These are phyloP conservation scores for Parietichytrium sp. DNA, from an alignment of 108 stramenopile species.

Conservation along the genomic window DNA sequence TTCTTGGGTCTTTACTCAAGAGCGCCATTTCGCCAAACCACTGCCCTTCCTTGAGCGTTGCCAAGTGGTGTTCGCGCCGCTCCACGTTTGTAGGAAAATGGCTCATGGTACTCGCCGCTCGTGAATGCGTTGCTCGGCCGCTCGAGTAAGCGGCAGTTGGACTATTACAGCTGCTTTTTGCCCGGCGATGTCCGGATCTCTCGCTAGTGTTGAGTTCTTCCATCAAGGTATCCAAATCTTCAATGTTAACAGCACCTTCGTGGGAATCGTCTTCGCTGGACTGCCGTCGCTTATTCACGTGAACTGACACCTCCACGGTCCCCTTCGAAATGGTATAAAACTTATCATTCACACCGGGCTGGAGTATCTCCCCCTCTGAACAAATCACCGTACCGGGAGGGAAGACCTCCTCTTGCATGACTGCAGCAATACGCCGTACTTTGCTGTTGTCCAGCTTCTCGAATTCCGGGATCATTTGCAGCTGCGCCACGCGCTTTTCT, in stretches of 20 bases:
- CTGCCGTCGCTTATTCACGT: too few relatives aligned
- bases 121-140: too few relatives aligned
- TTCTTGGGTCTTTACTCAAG: slow-evolving; percentile 59
- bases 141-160: too few relatives aligned
- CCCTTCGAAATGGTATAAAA: background rate
- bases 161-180: too few relatives aligned
- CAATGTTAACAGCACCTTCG: too few relatives aligned
- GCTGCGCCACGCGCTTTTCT: background rate
- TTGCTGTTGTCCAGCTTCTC: background rate
- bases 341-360: slow-evolving; percentile 7
- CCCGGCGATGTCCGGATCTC: too few relatives aligned
- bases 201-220: too few relatives aligned
- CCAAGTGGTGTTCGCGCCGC: too few relatives aligned
- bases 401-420: slow-evolving; percentile 14
- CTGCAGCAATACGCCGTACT: background rate
- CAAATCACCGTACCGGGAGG: background rate
- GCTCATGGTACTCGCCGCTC: too few relatives aligned
- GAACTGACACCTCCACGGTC: background rate
- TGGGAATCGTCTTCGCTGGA: too few relatives aligned
- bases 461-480: background rate
- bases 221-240: too few relatives aligned
- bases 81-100: too few relatives aligned
- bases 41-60: slow-evolving; percentile 45
- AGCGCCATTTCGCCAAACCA: slow-evolving; percentile 73
- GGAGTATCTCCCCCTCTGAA: slow-evolving; percentile 16